Evolutionary conservation across 2,329 filamentous ascomycete species (phyloP).

Genomic region (Ascochyta fabae): DNA sequence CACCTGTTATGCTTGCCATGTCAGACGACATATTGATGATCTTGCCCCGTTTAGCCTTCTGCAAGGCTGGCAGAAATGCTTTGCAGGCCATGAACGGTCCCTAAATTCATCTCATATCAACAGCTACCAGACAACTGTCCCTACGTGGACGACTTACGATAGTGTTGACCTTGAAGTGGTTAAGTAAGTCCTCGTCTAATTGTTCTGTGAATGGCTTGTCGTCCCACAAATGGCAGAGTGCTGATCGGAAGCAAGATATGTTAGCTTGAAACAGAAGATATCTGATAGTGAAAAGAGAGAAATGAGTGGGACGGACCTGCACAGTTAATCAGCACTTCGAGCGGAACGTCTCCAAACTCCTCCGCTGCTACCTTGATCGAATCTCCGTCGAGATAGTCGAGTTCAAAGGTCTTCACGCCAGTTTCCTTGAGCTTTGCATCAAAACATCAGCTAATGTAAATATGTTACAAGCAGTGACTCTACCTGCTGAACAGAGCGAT

Average conservation of each 20-base stretch:
- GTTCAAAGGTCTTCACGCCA: slow-evolving; percentile 1
- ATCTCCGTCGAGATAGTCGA: not conserved
- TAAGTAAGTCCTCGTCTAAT: not conserved
- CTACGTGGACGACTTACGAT: not conserved
- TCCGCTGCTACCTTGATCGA: not conserved
- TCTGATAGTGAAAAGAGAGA: not conserved
- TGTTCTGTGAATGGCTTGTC: slow-evolving; percentile 2
- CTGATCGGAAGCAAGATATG: not conserved
- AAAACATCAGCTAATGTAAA: not conserved
- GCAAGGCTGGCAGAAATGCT: slow-evolving; percentile 2
- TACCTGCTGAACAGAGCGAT: not conserved
- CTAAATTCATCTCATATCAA: not conserved
- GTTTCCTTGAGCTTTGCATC: slow-evolving; percentile 1
- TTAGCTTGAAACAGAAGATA: not conserved
- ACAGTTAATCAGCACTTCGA: not conserved
- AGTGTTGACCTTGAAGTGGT: not conserved
- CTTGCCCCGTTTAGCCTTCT: not conserved
- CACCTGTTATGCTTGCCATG: slow-evolving; percentile 2
- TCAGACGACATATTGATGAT: slow-evolving; percentile 5
- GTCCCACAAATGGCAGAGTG: not conserved
- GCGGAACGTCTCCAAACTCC: not conserved
- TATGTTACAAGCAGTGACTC: not conserved
- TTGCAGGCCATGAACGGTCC: slow-evolving; percentile 1
- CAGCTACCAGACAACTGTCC: not conserved
- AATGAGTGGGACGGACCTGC: not conserved